Conservation (phyloP, 768 basidiomycete genomes). For the Rhodotorula toruloides region DNA sequence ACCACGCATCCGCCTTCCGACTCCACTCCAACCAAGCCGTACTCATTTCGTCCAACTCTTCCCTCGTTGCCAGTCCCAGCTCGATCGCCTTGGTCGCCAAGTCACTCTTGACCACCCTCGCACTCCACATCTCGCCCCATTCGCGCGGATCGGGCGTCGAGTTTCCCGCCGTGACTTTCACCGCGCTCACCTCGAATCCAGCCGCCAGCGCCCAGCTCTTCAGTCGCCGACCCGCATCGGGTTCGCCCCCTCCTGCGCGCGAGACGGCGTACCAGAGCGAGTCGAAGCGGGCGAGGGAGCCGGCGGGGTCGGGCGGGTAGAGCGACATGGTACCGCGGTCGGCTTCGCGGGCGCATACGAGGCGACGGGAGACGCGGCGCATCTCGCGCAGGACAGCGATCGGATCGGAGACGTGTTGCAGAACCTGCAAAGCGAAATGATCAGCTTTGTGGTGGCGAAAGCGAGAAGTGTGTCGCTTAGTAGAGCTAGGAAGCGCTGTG, state of each 20-base stretch:
- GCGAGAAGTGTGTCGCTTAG: too few species aligned
- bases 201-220: slow-evolving; percentile 49
- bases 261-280: slow-evolving; percentile 39
- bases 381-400: slow-evolving; percentile 52
- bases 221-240: slow-evolving; percentile 49
- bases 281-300: slow-evolving; percentile 2
- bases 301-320: slow-evolving; percentile 45
- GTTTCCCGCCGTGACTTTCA: slow-evolving; percentile 45
- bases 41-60: slow-evolving; percentile 42
- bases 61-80: slow-evolving; percentile 40
- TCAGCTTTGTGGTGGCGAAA: too few species aligned
- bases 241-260: slow-evolving; percentile 48
- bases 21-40: slow-evolving; percentile 46
- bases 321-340: slow-evolving; percentile 48
- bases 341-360: slow-evolving; percentile 53
- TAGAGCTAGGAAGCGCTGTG: too few species aligned
- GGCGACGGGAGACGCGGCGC: slow-evolving; percentile 51
- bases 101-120: slow-evolving; percentile 46
- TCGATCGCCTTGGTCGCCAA: slow-evolving; percentile 47
- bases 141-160: slow-evolving; percentile 50
- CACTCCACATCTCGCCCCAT: slow-evolving; percentile 51
- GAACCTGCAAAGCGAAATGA: slow-evolving; percentile 45
- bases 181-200: slow-evolving; percentile 45
- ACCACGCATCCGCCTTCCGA: slow-evolving; percentile 47
- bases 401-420: slow-evolving; percentile 53